Percentiles rank a stretch among this genome's conserved stretches.
Evolutionary conservation across 192 early-diverging fungal species (phyloP).

Genomic region (Backusella circina): DNA sequence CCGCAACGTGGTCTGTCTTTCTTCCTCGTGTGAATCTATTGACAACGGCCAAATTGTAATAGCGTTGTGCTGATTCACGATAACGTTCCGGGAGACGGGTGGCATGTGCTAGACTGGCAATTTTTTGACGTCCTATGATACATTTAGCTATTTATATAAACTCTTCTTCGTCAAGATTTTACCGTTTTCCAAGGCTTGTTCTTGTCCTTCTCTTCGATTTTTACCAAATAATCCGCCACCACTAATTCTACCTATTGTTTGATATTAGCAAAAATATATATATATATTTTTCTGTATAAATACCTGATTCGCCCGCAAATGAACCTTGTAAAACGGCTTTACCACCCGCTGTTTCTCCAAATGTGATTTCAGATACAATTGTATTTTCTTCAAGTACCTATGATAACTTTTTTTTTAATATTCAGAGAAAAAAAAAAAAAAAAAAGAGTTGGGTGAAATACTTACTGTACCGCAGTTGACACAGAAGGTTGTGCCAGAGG

Average conservation of each 20-base stretch:
- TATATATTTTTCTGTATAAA: neutral
- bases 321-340: slow-evolving; percentile 76
- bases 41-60: slow-evolving; percentile 79
- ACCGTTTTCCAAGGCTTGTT: slow-evolving; percentile 64
- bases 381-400: slow-evolving; percentile 91
- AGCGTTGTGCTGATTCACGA: slow-evolving; percentile 79
- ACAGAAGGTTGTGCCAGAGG: slow-evolving; percentile 24
- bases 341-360: slow-evolving; percentile 84
- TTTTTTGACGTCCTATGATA: slow-evolving; percentile 60
- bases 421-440: too few relatives aligned
- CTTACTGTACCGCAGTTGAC: slow-evolving; percentile 19
- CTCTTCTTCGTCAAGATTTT: neutral
- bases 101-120: slow-evolving; percentile 69
- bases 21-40: slow-evolving; percentile 84
- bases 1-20: slow-evolving; percentile 68
- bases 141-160: neutral
- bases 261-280: neutral
- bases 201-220: slow-evolving; percentile 58
- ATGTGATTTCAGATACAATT: slow-evolving; percentile 90
- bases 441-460: neutral
- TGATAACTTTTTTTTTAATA: too few relatives aligned
- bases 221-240: slow-evolving; percentile 41
- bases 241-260: slow-evolving; percentile 36
- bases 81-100: slow-evolving; percentile 71
- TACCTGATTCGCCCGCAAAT: slow-evolving; percentile 40